These are phyloP conservation scores for Chalciporus piperatus DNA, from an alignment of 768 basidiomycete species.

Conservation along the genomic window DNA sequence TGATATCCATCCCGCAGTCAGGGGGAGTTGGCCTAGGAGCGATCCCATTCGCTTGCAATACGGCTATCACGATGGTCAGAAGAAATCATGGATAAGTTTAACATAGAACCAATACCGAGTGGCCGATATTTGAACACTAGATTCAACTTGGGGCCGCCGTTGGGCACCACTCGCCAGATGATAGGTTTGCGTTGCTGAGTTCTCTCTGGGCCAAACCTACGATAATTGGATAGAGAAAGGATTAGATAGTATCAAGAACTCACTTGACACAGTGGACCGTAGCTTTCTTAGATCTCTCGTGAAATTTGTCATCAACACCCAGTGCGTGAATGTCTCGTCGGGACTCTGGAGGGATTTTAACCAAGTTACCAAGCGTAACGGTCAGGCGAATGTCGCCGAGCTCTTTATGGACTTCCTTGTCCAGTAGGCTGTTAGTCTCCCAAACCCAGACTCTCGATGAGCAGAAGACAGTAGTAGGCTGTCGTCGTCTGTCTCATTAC, in stretches of 20 bases:
- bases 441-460: too few species aligned
- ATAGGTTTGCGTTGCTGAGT: fast-evolving
- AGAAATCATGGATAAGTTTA: neutral
- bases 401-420: neutral
- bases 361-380: neutral
- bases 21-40: constrained; percentile 1
- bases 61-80: constrained; percentile 3
- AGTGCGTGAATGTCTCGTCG: too few species aligned
- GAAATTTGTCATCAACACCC: constrained; percentile 4
- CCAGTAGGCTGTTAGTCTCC: too few species aligned
- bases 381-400: constrained; percentile 16
- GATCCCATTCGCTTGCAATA: constrained; percentile 20
- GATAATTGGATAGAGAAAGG: neutral
- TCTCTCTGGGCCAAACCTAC: constrained; percentile 12
- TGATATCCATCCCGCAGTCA: neutral
- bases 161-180: neutral
- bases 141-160: constrained; percentile 1
- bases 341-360: too few species aligned
- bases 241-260: neutral
- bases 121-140: constrained; percentile 22
- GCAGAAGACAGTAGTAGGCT: too few species aligned
- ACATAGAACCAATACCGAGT: constrained; percentile 4
- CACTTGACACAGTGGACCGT: constrained; percentile 17
- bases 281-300: constrained; percentile 24
- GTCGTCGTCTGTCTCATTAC: constrained; percentile 18